Base-by-base conservation (phyloP, 2,329 filamentous ascomycete species). In the Fusarium luffae region DNA sequence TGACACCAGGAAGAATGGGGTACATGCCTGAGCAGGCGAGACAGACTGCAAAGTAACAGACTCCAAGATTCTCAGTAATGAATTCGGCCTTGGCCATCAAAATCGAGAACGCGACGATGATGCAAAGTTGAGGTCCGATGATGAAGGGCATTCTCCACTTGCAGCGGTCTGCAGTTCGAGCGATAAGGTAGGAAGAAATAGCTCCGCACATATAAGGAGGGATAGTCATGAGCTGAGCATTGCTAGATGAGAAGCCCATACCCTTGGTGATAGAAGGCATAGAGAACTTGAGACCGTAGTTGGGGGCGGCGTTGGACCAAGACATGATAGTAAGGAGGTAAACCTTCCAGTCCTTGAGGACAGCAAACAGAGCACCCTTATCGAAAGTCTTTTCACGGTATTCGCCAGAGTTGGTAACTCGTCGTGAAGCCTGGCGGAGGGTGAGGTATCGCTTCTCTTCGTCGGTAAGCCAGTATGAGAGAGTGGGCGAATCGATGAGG, bases 211-310 rank as follows among this genome's bases (percentile, higher is more conserved):
- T 50, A 4, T 82, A 83, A 1, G 81, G 80, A 0, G 79, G 79
- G 11, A 79, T 79, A 4, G 78, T 79, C 41, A 77, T 65, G 4
- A 77, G 69, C 25, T 77, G 76, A 0, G 75, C 74, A 2, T 70
- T 73, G 14, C 71, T 69, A 7, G 77, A 77, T 2, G 78, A 76
- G 63, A 77, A 83, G 1, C 81, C 81, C 75, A 83, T 80, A 11
- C 77, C 77, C 30, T 77, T 70, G 46, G 81, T 81, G 42, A 83
- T 82, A 7, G 78, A 75, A 3, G 81, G 76, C 76, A 77, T 77
- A 0, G 74, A 69, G 28, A 77, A 77, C 51, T 77, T 77, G 42
- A 77, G 66, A 34, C 69, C 75, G 19, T 76, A 76, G 44, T 76
- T 76, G 4, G 76, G 76, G 0, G 79, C 78, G 1, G 80, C 73